phyloP scores from a whole-genome alignment of 805 yeast species.

The Kazachstania africana region DNA sequence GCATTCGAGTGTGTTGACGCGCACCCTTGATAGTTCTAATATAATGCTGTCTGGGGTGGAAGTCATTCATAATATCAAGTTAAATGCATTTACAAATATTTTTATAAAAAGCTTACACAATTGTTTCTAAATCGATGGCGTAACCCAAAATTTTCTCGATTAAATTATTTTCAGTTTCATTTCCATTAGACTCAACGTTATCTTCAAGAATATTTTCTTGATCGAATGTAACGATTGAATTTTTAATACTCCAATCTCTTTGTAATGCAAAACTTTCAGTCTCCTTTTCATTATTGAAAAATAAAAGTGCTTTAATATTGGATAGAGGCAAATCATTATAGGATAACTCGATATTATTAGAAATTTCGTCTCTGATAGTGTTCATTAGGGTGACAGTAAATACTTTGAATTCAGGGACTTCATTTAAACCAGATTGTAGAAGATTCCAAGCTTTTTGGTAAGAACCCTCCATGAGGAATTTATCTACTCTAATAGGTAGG shows the following conservation, averaged over 20 bases:
- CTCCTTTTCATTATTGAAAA: slow-evolving; percentile 47
- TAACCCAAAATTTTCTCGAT: slow-evolving; percentile 69
- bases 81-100: background rate
- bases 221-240: slow-evolving; percentile 42
- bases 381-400: slow-evolving; percentile 65
- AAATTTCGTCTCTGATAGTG: slow-evolving; percentile 79
- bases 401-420: slow-evolving; percentile 66
- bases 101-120: no score
- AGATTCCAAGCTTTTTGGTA: slow-evolving; percentile 84
- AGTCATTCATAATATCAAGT: no score
- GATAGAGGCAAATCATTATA: slow-evolving; percentile 66
- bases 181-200: slow-evolving; percentile 20
- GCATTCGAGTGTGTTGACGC: no score
- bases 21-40: no score
- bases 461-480: slow-evolving; percentile 93
- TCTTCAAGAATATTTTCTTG: slow-evolving; percentile 25
- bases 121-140: slow-evolving; percentile 87
- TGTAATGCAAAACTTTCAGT: slow-evolving; percentile 42
- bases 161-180: slow-evolving; percentile 14
- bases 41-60: no score
- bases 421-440: slow-evolving; percentile 29
- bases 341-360: slow-evolving; percentile 69
- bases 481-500: slow-evolving; percentile 82
- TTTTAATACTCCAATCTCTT: slow-evolving; percentile 45
- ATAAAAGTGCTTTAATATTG: slow-evolving; percentile 72